These are phyloP conservation scores for Hypoxylon sp. DNA, from an alignment of 2,329 filamentous ascomycete genomes.

Conservation along the genomic window DNA sequence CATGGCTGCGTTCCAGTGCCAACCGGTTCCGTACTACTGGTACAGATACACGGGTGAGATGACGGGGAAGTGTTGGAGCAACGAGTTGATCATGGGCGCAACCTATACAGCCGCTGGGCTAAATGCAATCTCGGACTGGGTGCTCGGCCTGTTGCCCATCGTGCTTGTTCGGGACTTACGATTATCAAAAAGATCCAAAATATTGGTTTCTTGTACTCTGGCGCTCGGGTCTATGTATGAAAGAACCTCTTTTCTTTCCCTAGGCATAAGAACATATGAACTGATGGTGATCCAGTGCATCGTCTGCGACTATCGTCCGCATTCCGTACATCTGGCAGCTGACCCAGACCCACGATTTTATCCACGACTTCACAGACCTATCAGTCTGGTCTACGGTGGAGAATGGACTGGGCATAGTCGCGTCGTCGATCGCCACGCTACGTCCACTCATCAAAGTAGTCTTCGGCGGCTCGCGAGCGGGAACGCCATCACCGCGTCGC, in stretches of 20 bases:
- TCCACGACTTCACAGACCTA: constrained; percentile 60
- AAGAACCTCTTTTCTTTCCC: neutral
- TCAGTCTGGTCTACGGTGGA: constrained; percentile 63
- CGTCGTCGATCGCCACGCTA: constrained; percentile 58
- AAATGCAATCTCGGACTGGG: constrained; percentile 56
- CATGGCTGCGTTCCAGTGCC: constrained; percentile 58
- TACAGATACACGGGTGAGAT: constrained; percentile 51
- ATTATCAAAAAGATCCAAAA: constrained; percentile 55
- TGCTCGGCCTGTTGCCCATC: constrained; percentile 56
- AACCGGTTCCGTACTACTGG: constrained; percentile 59
- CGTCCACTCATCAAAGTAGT: constrained; percentile 53
- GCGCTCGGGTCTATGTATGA: constrained; percentile 59
- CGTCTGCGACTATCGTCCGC: constrained; percentile 60
- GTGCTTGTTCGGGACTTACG: constrained; percentile 57
- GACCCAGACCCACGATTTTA: constrained; percentile 55
- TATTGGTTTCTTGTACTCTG: constrained; percentile 53
- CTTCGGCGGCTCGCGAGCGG: constrained; percentile 26
- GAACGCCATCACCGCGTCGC: constrained; percentile 8
- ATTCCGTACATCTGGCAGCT: constrained; percentile 60
- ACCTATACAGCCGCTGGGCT: constrained; percentile 57
- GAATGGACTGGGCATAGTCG: constrained; percentile 58
- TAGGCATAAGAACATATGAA: neutral
- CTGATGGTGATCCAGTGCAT: constrained; percentile 52
- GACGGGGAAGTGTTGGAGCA: constrained; percentile 54
- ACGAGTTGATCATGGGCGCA: constrained; percentile 51